phyloP scores from a whole-genome alignment of 2,329 filamentous ascomycete species.

The Sporothrix curviconia region DNA sequence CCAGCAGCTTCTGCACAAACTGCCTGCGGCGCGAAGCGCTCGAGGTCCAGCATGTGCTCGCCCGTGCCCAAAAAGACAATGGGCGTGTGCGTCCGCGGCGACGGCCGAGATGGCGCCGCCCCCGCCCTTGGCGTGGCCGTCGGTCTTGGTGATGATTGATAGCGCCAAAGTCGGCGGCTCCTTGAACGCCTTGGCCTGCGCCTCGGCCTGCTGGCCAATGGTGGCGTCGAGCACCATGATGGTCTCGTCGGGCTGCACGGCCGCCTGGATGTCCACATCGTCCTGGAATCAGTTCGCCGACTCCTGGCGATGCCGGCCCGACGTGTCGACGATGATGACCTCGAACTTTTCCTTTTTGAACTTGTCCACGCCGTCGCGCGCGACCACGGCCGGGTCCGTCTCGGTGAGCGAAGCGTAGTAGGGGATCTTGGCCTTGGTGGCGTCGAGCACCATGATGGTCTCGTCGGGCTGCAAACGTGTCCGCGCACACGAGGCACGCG shows the following conservation, averaged over 20 bases:
- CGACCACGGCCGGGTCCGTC: conserved; percentile 89
- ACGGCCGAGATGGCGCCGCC: conserved; percentile 97
- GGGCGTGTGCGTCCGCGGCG: conserved; percentile 87
- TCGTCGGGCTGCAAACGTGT: conserved; percentile 98
- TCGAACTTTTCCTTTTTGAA: conserved; percentile 99
- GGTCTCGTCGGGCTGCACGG: conserved; percentile 87
- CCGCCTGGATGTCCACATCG: conserved; percentile 93
- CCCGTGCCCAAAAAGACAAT: conserved; percentile 98
- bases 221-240: conserved; percentile 97
- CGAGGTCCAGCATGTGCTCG: conserved; percentile 92
- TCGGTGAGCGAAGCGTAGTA: conserved; percentile 97
- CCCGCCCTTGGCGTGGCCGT: conserved; percentile 90
- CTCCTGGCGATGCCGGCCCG: conserved; percentile 89
- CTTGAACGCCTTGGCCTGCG: conserved; percentile 94
- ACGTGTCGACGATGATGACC: conserved; percentile 97
- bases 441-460: conserved; percentile 98
- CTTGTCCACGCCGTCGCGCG: conserved; percentile 92
- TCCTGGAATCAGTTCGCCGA: conserved; percentile 92
- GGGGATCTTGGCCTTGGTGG: conserved; percentile 96
- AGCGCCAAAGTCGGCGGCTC: conserved; percentile 90
- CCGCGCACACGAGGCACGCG: conserved; percentile 88
- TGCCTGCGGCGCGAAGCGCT: conserved; percentile 87
- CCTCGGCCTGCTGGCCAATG: conserved; percentile 92
- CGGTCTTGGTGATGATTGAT: conserved; percentile 99
- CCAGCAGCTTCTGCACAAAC: conserved; percentile 87